Evolutionary conservation across 352 stramenopile species (phyloP).

Genomic region (Globisporangium paroecandrum): DNA sequence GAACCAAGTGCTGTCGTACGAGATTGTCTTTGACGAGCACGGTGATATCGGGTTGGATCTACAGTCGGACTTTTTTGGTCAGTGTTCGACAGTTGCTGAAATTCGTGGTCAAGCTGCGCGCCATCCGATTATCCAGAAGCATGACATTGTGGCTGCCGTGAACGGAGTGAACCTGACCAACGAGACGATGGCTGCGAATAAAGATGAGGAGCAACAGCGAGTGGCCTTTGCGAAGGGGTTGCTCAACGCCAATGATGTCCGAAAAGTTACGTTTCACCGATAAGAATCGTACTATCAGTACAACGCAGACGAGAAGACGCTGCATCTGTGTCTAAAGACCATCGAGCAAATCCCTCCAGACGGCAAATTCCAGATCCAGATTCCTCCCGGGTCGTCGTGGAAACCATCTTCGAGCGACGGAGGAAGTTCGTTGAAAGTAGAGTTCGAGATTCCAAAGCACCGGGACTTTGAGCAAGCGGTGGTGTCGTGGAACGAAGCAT

Average conservation of each 20-base stretch:
- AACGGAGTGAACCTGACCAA: conserved; percentile 26
- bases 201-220: conserved; percentile 33
- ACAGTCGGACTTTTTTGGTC: conserved; percentile 55
- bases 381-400: conserved; percentile 27
- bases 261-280: conserved; percentile 43
- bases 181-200: conserved; percentile 23
- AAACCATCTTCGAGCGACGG: conserved; percentile 18
- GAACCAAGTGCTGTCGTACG: conserved; percentile 66
- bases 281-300: conserved; percentile 57
- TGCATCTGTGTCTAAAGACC: conserved; percentile 37
- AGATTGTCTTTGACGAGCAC: conserved; percentile 50
- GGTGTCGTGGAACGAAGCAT: conserved; percentile 25
- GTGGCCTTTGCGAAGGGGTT: conserved; percentile 24
- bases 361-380: conserved; percentile 30
- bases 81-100: conserved; percentile 39
- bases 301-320: conserved; percentile 18
- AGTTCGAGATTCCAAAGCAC: conserved; percentile 31
- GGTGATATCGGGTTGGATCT: conserved; percentile 39
- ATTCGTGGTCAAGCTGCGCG: conserved; percentile 35
- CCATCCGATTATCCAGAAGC: conserved; percentile 42
- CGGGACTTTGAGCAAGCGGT: conserved; percentile 30
- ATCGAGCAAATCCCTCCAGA: conserved; percentile 31
- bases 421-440: conserved; percentile 17
- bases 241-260: conserved; percentile 23
- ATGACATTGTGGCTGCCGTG: conserved; percentile 54